Conservation (phyloP, 176 grass and related monocot genomes). For the Triticum turgidum region DNA sequence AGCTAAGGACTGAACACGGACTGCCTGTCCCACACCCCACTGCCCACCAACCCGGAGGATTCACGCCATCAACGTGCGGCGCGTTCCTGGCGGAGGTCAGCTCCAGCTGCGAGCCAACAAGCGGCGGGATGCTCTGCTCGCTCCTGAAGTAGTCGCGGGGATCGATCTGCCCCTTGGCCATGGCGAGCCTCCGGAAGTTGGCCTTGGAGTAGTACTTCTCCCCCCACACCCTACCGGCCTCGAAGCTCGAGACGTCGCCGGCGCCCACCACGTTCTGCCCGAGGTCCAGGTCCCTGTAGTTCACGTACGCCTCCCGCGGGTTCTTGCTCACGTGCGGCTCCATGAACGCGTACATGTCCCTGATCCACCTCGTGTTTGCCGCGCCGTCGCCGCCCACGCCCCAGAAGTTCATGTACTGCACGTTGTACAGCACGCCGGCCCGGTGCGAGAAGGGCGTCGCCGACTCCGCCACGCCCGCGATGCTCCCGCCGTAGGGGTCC, state of each 20-base stretch:
- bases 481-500: neutral
- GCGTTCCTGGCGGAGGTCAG: too few species aligned
- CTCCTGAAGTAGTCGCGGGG: neutral
- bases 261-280: neutral
- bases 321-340: neutral
- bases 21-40: too few species aligned
- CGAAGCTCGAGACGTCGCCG: neutral
- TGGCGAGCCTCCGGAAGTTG: slow-evolving; percentile 4
- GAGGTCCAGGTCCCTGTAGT: neutral
- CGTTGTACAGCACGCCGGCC: neutral
- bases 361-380: neutral
- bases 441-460: neutral
- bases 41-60: neutral
- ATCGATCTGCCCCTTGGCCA: neutral
- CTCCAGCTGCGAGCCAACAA: neutral
- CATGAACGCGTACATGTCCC: neutral
- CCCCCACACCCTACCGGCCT: neutral
- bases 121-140: slow-evolving; percentile 5
- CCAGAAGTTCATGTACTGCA: slow-evolving; percentile 14
- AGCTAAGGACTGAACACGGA: too few species aligned
- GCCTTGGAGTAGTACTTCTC: slow-evolving; percentile 10
- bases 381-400: neutral
- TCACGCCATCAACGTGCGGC: neutral
- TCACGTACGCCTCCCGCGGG: neutral
- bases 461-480: neutral